A percentile compares a stretch with the other conserved stretches of the same genome.
Evolutionary conservation across 352 stramenopile genomes (phyloP).

Genomic region (Achlya hypogyna): DNA sequence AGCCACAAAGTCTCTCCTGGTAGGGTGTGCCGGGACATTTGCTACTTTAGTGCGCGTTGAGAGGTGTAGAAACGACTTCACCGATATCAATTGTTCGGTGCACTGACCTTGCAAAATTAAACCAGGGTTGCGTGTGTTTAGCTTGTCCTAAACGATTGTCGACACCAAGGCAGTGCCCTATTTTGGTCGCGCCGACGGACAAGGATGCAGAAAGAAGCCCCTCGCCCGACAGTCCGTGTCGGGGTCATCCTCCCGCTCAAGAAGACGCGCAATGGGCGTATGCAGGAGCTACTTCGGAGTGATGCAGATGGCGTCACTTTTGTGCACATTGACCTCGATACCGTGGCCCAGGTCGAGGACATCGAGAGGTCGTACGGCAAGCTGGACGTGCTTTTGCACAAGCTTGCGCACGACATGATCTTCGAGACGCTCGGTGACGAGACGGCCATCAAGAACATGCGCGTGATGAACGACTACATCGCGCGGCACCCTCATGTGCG

Average conservation of each 20-base stretch:
- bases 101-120: no score
- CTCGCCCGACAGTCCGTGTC: constrained; percentile 24
- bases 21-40: no score
- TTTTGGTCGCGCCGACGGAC: no score
- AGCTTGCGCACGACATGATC: constrained; percentile 78
- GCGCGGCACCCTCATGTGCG: constrained; percentile 34
- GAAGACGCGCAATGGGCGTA: constrained; percentile 52
- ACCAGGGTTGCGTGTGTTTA: background rate
- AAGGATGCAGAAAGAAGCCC: background rate
- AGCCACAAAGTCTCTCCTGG: no score
- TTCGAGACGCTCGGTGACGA: constrained; percentile 48
- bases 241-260: constrained; percentile 75
- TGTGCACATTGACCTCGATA: constrained; percentile 62
- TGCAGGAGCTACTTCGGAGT: constrained; percentile 49
- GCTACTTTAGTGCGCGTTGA: no score
- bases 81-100: no score
- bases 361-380: constrained; percentile 34
- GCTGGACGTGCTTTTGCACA: constrained; percentile 66
- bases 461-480: constrained; percentile 43
- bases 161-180: background rate
- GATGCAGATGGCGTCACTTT: constrained; percentile 46
- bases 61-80: no score
- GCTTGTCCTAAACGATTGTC: background rate
- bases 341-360: constrained; percentile 26
- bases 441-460: constrained; percentile 32